Conservation (phyloP, 169 alveolate species). For the Plasmodium malariae region DNA sequence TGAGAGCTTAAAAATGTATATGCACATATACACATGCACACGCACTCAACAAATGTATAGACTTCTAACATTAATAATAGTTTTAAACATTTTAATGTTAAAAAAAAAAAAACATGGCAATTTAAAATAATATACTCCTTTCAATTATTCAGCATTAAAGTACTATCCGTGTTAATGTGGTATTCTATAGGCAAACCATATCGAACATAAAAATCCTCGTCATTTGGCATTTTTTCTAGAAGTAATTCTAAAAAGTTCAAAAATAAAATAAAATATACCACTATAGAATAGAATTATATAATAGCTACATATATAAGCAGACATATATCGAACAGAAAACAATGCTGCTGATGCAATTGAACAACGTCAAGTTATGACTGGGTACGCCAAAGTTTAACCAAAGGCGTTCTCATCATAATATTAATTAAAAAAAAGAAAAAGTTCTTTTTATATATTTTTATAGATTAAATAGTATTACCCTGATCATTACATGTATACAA, state of each 20-base stretch:
- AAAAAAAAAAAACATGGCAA: background rate
- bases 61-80: background rate
- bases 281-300: background rate
- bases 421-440: no score
- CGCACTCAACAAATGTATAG: background rate
- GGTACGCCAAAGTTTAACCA: no score
- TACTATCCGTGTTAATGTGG: constrained; percentile 39
- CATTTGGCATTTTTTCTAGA: constrained; percentile 52
- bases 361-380: background rate
- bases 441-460: background rate
- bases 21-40: no score
- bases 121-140: background rate
- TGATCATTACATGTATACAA: constrained; percentile 73
- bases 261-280: constrained; percentile 2
- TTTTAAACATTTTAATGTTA: background rate
- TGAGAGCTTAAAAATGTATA: background rate
- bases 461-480: constrained; percentile 24
- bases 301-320: no score
- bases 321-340: background rate
- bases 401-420: no score
- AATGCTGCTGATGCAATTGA: background rate
- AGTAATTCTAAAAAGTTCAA: constrained; percentile 29
- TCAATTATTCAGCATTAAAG: constrained; percentile 51
- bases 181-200: constrained; percentile 70
- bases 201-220: constrained; percentile 54